These are phyloP conservation scores for Sanguinoderma infundibulare DNA, from an alignment of 1,284 basidiomycete species.

Conservation along the genomic window DNA sequence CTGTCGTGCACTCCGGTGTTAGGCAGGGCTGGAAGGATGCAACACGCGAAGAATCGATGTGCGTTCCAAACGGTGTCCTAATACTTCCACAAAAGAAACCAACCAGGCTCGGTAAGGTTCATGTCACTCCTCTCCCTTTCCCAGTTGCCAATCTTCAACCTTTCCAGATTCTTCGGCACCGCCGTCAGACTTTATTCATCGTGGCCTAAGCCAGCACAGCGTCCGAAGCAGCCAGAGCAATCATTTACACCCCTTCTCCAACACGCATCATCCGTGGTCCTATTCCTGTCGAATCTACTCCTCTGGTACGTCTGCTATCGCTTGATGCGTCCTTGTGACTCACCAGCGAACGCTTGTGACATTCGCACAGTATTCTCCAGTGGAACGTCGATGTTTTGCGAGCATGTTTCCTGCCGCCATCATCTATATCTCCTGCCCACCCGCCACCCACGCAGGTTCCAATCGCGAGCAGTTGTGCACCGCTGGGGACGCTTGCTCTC, in stretches of 20 bases:
- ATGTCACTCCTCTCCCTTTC: too few relatives aligned
- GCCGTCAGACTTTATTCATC: slow-evolving; percentile 5
- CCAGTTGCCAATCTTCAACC: background rate
- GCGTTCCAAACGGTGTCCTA: too few relatives aligned
- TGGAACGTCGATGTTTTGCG: slow-evolving; percentile 20
- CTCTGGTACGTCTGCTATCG: slow-evolving; percentile 10
- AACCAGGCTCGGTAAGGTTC: background rate
- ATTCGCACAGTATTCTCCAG: slow-evolving; percentile 15
- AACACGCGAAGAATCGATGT: too few relatives aligned
- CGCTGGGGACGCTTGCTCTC: slow-evolving; percentile 23
- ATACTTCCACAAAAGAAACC: too few relatives aligned
- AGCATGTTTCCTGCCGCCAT: slow-evolving; percentile 20
- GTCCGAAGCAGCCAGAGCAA: slow-evolving; percentile 19
- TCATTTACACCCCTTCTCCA: slow-evolving; percentile 21
- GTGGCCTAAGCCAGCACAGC: slow-evolving; percentile 22
- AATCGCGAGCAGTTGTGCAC: slow-evolving; percentile 19
- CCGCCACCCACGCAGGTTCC: slow-evolving; percentile 17
- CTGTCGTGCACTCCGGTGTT: too few relatives aligned
- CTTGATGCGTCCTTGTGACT: slow-evolving; percentile 15
- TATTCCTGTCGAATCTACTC: slow-evolving; percentile 18
- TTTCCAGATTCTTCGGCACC: background rate
- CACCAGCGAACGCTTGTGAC: slow-evolving; percentile 3
- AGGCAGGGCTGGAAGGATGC: too few relatives aligned
- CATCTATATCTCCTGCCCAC: slow-evolving; percentile 15
- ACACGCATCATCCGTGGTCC: slow-evolving; percentile 20